phyloP scores from a whole-genome alignment of 495 filamentous ascomycete genomes.

The Hyaloscypha hepaticicola region DNA sequence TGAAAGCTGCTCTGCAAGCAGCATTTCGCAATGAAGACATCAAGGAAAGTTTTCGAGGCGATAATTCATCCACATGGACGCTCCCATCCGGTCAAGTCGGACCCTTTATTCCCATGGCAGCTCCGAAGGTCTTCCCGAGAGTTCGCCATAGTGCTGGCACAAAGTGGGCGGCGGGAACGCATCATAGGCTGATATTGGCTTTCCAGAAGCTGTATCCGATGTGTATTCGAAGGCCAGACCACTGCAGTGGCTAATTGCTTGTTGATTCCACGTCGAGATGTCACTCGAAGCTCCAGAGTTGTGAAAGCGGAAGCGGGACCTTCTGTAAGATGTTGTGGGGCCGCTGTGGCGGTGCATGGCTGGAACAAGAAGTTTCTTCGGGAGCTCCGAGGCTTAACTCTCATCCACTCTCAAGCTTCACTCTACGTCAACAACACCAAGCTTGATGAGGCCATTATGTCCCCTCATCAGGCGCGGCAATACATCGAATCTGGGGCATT shows the following conservation, averaged over 20 bases:
- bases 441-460: conserved; percentile 31
- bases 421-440: not conserved
- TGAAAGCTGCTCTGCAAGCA: not conserved
- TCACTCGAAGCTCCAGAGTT: not conserved
- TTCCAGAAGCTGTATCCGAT: not conserved
- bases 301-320: not conserved
- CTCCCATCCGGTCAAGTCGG: not conserved
- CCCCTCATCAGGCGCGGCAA: conserved; percentile 20
- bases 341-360: not conserved
- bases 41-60: not conserved
- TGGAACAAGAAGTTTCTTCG: no score
- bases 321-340: not conserved
- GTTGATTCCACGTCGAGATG: not conserved
- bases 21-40: not conserved
- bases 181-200: not conserved
- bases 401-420: not conserved
- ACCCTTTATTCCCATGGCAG: not conserved
- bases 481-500: not conserved
- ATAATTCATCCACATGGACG: not conserved
- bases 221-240: not conserved
- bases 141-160: not conserved
- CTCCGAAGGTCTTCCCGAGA: not conserved
- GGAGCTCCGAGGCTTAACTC: no score
- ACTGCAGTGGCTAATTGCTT: not conserved
- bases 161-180: not conserved